These are phyloP conservation scores for Mycena haematopus DNA, from an alignment of 768 basidiomycete species.

Conservation along the genomic window DNA sequence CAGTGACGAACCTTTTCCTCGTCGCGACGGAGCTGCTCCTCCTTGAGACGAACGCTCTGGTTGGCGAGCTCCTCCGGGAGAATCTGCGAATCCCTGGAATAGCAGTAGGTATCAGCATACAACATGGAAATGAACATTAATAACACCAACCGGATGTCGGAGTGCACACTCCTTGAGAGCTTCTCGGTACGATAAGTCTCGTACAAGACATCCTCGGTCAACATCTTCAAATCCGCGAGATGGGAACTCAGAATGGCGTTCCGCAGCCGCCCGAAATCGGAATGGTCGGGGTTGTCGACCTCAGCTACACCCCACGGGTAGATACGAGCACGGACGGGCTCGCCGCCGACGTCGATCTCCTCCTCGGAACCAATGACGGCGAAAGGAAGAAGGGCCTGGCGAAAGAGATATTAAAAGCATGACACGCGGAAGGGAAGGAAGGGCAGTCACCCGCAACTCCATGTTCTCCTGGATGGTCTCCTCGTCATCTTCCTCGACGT, in stretches of 20 bases:
- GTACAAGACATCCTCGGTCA: constrained; percentile 85
- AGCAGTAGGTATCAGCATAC: background rate
- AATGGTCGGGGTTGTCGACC: constrained; percentile 91
- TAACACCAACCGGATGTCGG: constrained; percentile 56
- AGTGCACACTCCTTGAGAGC: constrained; percentile 71
- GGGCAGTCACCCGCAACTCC: constrained; percentile 72
- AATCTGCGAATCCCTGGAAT: constrained; percentile 66
- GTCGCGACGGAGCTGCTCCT: constrained; percentile 87
- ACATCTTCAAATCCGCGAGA: constrained; percentile 81
- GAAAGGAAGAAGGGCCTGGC: constrained; percentile 75
- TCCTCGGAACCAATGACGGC: constrained; percentile 90
- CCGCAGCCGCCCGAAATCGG: constrained; percentile 81
- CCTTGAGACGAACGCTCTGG: constrained; percentile 87
- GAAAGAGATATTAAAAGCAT: background rate
- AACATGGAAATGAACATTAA: background rate
- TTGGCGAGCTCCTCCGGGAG: constrained; percentile 87
- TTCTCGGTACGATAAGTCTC: constrained; percentile 93
- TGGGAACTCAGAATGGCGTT: constrained; percentile 86
- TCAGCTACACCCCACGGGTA: constrained; percentile 95
- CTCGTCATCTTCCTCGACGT: constrained; percentile 92
- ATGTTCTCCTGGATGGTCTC: constrained; percentile 90
- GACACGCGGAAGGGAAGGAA: background rate
- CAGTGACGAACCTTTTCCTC: constrained; percentile 70
- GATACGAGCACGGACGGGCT: constrained; percentile 78
- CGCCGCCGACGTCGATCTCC: constrained; percentile 81